Conservation (phyloP, 345 rosid species). For the thale cress (Arabidopsis thaliana) region TAIR10.1 NC_003076.8:7913501-7914000, state of each 20-base stretch:
- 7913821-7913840: background rate
- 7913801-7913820: background rate
- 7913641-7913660: background rate
- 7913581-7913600: background rate
- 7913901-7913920: constrained; percentile 1
- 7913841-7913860: background rate
- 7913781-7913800: background rate
- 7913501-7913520: too few relatives aligned
- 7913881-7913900: background rate
- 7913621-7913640: background rate
- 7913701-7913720: background rate
- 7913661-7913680: background rate
- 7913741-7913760: background rate
- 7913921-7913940: background rate
- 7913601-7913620: background rate
- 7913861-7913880: background rate
- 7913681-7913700: background rate
- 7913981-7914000: background rate
- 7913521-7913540: too few relatives aligned
- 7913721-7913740: background rate
- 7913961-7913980: background rate
- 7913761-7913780: background rate
- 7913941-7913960: constrained; percentile 9
- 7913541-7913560: too few relatives aligned
- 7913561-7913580: too few relatives aligned